Evolutionary conservation across 2,329 filamentous ascomycete species (phyloP).

Genomic region (Ascochyta pisi): DNA sequence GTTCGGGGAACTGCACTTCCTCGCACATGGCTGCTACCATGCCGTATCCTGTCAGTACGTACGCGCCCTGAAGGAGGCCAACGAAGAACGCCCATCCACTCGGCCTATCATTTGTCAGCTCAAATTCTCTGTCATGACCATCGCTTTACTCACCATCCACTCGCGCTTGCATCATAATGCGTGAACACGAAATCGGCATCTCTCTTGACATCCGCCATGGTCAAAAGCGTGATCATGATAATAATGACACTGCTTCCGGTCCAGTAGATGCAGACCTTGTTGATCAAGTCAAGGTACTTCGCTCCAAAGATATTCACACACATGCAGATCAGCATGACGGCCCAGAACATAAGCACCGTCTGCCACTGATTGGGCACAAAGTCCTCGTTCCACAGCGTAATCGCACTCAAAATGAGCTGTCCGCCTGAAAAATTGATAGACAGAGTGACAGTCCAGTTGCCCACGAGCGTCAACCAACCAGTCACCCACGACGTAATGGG

Average conservation of each 20-base stretch:
- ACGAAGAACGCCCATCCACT: conserved; percentile 76
- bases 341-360: conserved; percentile 75
- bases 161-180: conserved; percentile 70
- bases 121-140: neutral
- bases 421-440: conserved; percentile 74
- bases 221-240: conserved; percentile 70
- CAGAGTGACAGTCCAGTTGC: conserved; percentile 72
- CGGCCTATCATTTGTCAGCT: conserved; percentile 52
- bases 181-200: conserved; percentile 70
- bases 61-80: conserved; percentile 70
- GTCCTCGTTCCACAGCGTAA: conserved; percentile 73
- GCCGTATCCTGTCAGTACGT: conserved; percentile 70
- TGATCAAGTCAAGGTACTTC: conserved; percentile 70
- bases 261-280: conserved; percentile 77
- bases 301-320: conserved; percentile 69
- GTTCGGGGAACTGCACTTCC: conserved; percentile 72
- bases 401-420: conserved; percentile 68
- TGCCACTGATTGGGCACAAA: conserved; percentile 73
- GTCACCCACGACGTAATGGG: conserved; percentile 73
- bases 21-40: conserved; percentile 77
- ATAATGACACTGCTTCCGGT: conserved; percentile 70
- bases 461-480: conserved; percentile 74
- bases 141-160: conserved; percentile 63
- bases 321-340: conserved; percentile 70
- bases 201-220: conserved; percentile 65